Percentiles rank a stretch among this genome's conserved stretches.
Evolutionary conservation across 208 protist genomes (phyloP).

Genomic region (Crithidia bombi): DNA sequence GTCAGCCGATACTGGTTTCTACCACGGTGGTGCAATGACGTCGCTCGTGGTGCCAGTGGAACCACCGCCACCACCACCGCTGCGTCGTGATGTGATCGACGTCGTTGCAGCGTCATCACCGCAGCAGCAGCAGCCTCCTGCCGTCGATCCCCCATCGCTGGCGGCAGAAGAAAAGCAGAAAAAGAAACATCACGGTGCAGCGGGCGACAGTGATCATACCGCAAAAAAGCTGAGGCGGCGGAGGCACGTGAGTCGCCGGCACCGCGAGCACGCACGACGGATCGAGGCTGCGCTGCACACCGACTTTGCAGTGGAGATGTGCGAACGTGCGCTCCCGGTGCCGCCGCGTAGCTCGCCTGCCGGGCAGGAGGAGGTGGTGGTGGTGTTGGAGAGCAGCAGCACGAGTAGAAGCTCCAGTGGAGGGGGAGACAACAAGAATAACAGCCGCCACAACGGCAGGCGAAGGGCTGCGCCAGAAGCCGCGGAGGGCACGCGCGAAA

Average conservation of each 20-base stretch:
- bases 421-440: too few species aligned
- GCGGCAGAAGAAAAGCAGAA: background rate
- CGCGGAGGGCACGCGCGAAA: background rate
- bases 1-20: background rate
- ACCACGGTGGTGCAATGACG: constrained; percentile 20
- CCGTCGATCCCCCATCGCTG: too few species aligned
- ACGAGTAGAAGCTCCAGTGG: background rate
- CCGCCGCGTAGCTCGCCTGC: background rate
- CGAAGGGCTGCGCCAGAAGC: background rate
- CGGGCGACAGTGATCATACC: background rate
- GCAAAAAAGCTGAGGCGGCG: background rate
- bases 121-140: too few species aligned
- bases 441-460: too few species aligned
- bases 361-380: too few species aligned
- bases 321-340: background rate
- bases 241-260: constrained; percentile 3
- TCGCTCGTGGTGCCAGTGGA: constrained; percentile 1
- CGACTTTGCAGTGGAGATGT: constrained; percentile 3
- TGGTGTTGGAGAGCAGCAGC: constrained; percentile 1
- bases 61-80: constrained; percentile 4
- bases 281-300: constrained; percentile 21
- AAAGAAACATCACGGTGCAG: background rate
- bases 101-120: background rate
- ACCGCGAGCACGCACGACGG: constrained; percentile 15
- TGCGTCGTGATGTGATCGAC: constrained; percentile 19